Evolutionary conservation across 2,329 filamentous ascomycete species (phyloP).

Genomic region (Pyrenochaeta sp.): DNA sequence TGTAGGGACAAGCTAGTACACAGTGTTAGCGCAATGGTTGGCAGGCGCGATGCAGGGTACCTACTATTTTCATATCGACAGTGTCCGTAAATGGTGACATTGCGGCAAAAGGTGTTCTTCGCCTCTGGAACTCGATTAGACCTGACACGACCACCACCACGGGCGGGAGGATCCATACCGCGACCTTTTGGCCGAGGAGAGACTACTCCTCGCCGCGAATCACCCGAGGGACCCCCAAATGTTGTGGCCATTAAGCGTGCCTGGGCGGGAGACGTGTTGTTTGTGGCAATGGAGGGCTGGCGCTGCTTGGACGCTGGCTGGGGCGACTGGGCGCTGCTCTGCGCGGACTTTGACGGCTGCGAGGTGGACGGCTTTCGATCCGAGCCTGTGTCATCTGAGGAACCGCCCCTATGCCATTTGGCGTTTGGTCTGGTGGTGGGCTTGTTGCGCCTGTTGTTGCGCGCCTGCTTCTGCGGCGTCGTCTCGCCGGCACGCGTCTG

Average conservation of each 20-base stretch:
- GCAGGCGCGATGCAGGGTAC: conserved; percentile 19
- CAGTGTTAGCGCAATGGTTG: conserved; percentile 24
- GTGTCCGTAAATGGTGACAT: conserved; percentile 91
- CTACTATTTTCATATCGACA: conserved; percentile 87
- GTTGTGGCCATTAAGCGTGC: conserved; percentile 47
- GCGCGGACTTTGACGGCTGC: conserved; percentile 24
- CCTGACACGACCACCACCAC: conserved; percentile 1
- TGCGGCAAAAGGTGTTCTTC: conserved; percentile 90
- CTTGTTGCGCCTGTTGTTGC: conserved; percentile 37
- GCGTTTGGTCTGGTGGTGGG: conserved; percentile 26
- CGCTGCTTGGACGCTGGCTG: conserved; percentile 25
- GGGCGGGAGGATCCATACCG: conserved; percentile 39
- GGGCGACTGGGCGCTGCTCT: conserved; percentile 22
- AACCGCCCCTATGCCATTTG: conserved; percentile 42
- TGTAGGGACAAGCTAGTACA: conserved; percentile 76
- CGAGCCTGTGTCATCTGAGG: conserved; percentile 38
- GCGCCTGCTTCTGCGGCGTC: conserved; percentile 37
- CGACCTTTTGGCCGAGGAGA: conserved; percentile 55
- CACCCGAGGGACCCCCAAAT: conserved; percentile 47
- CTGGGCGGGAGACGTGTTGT: conserved; percentile 22
- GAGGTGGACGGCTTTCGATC: conserved; percentile 31
- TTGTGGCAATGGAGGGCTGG: conserved; percentile 21
- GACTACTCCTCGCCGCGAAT: conserved; percentile 50
- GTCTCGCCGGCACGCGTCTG: conserved; percentile 28
- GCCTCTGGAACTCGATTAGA: conserved; percentile 59